Conservation (phyloP, 495 filamentous ascomycete genomes). For the Penicillium steckii region DNA sequence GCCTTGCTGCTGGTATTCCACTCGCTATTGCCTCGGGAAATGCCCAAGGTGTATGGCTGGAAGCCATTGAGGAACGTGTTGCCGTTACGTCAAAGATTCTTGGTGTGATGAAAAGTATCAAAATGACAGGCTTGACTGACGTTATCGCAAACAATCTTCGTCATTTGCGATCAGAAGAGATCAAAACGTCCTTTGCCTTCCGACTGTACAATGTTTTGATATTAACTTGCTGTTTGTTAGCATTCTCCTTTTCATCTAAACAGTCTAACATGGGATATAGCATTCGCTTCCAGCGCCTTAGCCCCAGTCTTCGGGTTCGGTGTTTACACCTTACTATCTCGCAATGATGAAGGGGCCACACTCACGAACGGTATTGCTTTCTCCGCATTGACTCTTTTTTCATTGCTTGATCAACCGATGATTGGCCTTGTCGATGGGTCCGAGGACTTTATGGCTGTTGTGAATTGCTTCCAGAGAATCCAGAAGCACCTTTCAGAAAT, state of each 20-base stretch:
- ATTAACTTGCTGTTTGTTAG: constrained; percentile 15
- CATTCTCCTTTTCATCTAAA: not conserved
- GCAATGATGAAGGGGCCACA: constrained; percentile 12
- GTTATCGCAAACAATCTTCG: constrained; percentile 34
- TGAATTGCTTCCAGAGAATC: constrained; percentile 26
- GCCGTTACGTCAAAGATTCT: constrained; percentile 49
- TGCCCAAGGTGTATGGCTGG: constrained; percentile 43
- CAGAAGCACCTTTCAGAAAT: constrained; percentile 20
- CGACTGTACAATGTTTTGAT: constrained; percentile 12
- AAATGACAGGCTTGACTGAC: constrained; percentile 56
- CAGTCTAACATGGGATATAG: constrained; percentile 8
- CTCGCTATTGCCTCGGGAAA: constrained; percentile 17
- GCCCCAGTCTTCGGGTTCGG: constrained; percentile 25
- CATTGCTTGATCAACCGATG: constrained; percentile 20
- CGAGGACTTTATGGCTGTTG: constrained; percentile 21
- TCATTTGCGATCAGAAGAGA: constrained; percentile 17
- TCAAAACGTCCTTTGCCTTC: constrained; percentile 11
- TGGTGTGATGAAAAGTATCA: constrained; percentile 55
- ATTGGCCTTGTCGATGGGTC: constrained; percentile 14
- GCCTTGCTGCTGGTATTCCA: constrained; percentile 19
- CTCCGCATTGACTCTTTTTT: constrained; percentile 24
- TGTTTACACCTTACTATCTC: constrained; percentile 17
- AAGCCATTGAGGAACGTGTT: constrained; percentile 52
- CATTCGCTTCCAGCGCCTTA: constrained; percentile 17
- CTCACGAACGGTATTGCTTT: constrained; percentile 23